Conservation (phyloP, 2,329 filamentous ascomycete species). For the Sarocladium brachiariae region DNA sequence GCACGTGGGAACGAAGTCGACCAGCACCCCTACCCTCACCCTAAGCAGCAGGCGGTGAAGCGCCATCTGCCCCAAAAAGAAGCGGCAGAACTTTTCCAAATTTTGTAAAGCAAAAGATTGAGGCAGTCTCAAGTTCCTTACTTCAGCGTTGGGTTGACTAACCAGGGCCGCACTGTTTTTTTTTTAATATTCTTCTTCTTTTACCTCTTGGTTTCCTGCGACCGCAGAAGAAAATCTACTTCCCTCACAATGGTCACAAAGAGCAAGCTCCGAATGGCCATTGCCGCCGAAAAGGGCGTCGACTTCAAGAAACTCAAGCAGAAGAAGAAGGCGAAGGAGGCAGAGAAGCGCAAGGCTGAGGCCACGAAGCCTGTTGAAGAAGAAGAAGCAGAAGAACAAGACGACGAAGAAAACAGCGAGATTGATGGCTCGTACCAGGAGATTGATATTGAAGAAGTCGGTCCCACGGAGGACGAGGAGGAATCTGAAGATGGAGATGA, state of each 20-base stretch:
- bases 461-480: constrained; percentile 17
- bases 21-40: not conserved
- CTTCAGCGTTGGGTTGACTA: too few relatives aligned
- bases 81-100: constrained; percentile 9
- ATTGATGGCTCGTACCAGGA: constrained; percentile 16
- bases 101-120: not conserved
- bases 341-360: constrained; percentile 30
- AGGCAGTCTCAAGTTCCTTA: not conserved
- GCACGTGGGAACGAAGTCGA: too few relatives aligned
- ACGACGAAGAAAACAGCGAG: constrained; percentile 14
- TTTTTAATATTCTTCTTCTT: too few relatives aligned
- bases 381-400: constrained; percentile 19
- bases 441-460: constrained; percentile 4
- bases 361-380: constrained; percentile 3
- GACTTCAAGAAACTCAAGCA: constrained; percentile 47
- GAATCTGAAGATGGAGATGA: constrained; percentile 31
- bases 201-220: too few relatives aligned
- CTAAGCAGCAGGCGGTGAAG: constrained; percentile 8
- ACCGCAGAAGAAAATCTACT: too few relatives aligned
- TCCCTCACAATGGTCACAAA: constrained; percentile 32
- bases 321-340: constrained; percentile 39
- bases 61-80: not conserved
- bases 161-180: too few relatives aligned
- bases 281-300: constrained; percentile 47
- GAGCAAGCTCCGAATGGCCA: constrained; percentile 46